Conservation (phyloP, 2,329 filamentous ascomycete genomes). For the Neofusicoccum laricinum region DNA sequence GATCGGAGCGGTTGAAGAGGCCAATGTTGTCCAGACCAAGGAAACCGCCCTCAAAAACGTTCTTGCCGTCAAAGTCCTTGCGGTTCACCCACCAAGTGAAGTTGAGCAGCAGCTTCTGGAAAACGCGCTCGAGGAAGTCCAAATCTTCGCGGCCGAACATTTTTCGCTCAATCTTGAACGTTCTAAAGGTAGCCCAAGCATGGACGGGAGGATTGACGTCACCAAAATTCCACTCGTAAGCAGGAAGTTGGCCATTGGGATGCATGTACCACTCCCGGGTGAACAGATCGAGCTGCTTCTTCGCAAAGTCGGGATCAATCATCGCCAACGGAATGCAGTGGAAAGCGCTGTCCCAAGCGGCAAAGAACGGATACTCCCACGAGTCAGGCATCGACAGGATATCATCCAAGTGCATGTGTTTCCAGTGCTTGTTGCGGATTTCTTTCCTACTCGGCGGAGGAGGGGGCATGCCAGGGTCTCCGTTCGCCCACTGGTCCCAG, state of each 20-base stretch:
- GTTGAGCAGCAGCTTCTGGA: slow-evolving; percentile 92
- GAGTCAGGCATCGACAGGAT: slow-evolving; percentile 97
- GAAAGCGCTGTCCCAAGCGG: slow-evolving; percentile 95
- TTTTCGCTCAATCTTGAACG: slow-evolving; percentile 98
- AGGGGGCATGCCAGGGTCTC: slow-evolving; percentile 82
- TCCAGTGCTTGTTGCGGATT: slow-evolving; percentile 87
- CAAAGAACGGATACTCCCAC: slow-evolving; percentile 98
- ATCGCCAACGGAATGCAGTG: slow-evolving; percentile 94
- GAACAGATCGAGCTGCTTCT: slow-evolving; percentile 95
- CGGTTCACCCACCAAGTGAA: slow-evolving; percentile 99
- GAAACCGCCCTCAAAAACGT: slow-evolving; percentile 96
- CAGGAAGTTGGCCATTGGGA: slow-evolving; percentile 90
- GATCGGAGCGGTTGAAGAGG: slow-evolving; percentile 94
- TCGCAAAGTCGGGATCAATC: slow-evolving; percentile 96
- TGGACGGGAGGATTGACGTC: slow-evolving; percentile 97
- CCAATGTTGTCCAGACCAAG: slow-evolving; percentile 96
- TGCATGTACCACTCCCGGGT: slow-evolving; percentile 99
- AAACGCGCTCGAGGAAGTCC: slow-evolving; percentile 92
- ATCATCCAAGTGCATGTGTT: slow-evolving; percentile 91
- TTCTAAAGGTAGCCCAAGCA: slow-evolving; percentile 91
- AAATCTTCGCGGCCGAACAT: slow-evolving; percentile 92
- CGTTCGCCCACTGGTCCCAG: slow-evolving; percentile 97
- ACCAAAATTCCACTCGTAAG: slow-evolving; percentile 96
- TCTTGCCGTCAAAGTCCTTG: slow-evolving; percentile 91
- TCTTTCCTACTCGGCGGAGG: slow-evolving; percentile 77